Percentiles rank a stretch among this genome's conserved stretches.
These are phyloP conservation scores for Yarrowia sp. DNA, from an alignment of 805 yeast genomes.

Conservation along the genomic window DNA sequence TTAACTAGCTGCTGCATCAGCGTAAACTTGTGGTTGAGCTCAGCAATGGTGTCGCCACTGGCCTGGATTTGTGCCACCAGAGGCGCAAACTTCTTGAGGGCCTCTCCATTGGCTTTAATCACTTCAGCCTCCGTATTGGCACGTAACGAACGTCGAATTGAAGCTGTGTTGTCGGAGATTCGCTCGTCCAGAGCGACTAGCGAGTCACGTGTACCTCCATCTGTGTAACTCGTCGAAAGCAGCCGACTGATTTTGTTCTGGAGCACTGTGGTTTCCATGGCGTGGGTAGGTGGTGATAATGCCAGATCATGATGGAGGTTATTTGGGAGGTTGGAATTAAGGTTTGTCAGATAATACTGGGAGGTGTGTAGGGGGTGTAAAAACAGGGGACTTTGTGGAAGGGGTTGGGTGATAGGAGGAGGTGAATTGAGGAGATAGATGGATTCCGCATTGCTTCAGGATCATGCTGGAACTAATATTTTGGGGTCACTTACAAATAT, in stretches of 20 bases:
- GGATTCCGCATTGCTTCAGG: no score
- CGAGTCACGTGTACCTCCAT: conserved; percentile 37
- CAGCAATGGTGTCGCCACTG: conserved; percentile 33
- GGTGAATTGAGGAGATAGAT: neutral
- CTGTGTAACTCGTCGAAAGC: conserved; percentile 40
- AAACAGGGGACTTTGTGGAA: neutral
- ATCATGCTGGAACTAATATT: no score
- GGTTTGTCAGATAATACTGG: neutral
- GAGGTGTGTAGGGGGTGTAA: neutral
- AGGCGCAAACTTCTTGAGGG: conserved; percentile 40
- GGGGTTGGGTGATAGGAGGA: neutral
- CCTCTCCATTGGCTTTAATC: conserved; percentile 36
- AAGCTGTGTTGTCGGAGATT: conserved; percentile 37
- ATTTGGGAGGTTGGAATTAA: neutral
- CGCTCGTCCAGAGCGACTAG: conserved; percentile 36
- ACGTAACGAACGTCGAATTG: conserved; percentile 37
- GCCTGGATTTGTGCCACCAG: conserved; percentile 35
- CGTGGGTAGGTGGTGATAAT: neutral
- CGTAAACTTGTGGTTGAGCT: conserved; percentile 29
- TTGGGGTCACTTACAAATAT: no score
- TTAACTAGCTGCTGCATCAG: conserved; percentile 33
- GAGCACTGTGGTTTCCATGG: conserved; percentile 28
- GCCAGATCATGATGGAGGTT: conserved; percentile 6
- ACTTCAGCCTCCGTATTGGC: conserved; percentile 40
- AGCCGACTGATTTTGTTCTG: conserved; percentile 35